A percentile compares a stretch with the other conserved stretches of the same genome.
Evolutionary conservation across 257 asterid species (phyloP).

Genomic region (Oldenlandia corymbosa): DNA sequence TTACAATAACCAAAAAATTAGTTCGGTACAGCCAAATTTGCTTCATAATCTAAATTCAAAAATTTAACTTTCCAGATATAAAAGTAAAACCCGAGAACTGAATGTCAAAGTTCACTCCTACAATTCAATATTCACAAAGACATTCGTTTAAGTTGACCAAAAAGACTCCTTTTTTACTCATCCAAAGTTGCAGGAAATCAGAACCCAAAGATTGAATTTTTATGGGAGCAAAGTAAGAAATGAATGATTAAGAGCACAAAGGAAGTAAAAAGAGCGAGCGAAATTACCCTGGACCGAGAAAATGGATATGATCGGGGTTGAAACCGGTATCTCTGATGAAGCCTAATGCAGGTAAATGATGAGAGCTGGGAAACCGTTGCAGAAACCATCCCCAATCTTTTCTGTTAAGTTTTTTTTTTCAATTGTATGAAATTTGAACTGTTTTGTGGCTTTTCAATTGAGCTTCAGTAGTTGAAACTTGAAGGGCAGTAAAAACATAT

Average conservation of each 20-base stretch:
- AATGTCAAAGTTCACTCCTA: neutral
- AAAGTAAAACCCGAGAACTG: neutral
- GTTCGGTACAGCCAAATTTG: neutral
- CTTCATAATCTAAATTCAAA: neutral
- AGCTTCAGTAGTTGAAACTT: no score
- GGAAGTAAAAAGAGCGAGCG: neutral
- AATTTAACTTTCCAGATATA: no score
- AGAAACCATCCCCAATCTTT: constrained; percentile 21
- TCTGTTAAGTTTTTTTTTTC: neutral
- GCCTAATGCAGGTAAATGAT: constrained; percentile 24
- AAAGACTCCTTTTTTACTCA: neutral
- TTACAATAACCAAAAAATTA: neutral
- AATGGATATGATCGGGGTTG: constrained; percentile 15
- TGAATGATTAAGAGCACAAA: neutral
- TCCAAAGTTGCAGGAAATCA: neutral
- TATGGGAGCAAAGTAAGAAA: neutral
- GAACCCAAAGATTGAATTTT: neutral
- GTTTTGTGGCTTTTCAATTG: neutral
- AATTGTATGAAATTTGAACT: no score
- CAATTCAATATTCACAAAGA: neutral
- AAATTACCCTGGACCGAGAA: constrained; percentile 22
- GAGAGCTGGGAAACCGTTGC: constrained; percentile 28
- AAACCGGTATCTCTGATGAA: constrained; percentile 12
- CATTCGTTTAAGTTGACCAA: neutral
- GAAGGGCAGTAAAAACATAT: neutral